These are phyloP conservation scores for Leccinum griseonigrum DNA, from an alignment of 1,284 basidiomycete genomes.

Conservation along the genomic window DNA sequence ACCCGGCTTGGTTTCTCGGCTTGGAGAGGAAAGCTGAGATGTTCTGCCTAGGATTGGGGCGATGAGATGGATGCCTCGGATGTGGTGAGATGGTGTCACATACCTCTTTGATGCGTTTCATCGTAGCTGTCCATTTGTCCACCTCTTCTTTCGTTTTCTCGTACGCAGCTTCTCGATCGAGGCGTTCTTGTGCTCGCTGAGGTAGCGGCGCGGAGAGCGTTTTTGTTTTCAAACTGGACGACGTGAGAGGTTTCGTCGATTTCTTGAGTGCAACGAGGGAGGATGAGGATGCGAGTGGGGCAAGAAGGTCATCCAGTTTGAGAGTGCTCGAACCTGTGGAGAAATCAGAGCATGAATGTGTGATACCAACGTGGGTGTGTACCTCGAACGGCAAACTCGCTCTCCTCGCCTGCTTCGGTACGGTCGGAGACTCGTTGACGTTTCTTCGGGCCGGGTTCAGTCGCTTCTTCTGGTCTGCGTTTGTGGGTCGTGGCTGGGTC, in stretches of 20 bases:
- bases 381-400: slow-evolving; percentile 66
- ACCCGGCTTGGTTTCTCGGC: slow-evolving; percentile 51
- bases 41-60: slow-evolving; percentile 64
- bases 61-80: neutral
- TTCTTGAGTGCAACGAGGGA: slow-evolving; percentile 66
- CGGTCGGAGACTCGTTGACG: slow-evolving; percentile 67
- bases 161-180: slow-evolving; percentile 94
- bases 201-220: slow-evolving; percentile 86
- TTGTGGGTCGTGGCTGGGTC: slow-evolving; percentile 60
- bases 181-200: slow-evolving; percentile 80
- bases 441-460: slow-evolving; percentile 42
- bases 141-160: slow-evolving; percentile 91
- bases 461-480: slow-evolving; percentile 55
- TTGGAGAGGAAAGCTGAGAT: slow-evolving; percentile 91
- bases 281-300: slow-evolving; percentile 59
- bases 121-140: slow-evolving; percentile 91
- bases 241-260: slow-evolving; percentile 58
- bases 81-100: slow-evolving; percentile 2
- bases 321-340: slow-evolving; percentile 50
- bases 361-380: neutral
- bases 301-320: slow-evolving; percentile 73
- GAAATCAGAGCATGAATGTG: slow-evolving; percentile 9
- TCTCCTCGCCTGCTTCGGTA: slow-evolving; percentile 74
- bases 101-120: slow-evolving; percentile 84
- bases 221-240: slow-evolving; percentile 38